Evolutionary conservation across 768 basidiomycete genomes (phyloP).

Genomic region (Tubosaeta brunneosetosa): DNA sequence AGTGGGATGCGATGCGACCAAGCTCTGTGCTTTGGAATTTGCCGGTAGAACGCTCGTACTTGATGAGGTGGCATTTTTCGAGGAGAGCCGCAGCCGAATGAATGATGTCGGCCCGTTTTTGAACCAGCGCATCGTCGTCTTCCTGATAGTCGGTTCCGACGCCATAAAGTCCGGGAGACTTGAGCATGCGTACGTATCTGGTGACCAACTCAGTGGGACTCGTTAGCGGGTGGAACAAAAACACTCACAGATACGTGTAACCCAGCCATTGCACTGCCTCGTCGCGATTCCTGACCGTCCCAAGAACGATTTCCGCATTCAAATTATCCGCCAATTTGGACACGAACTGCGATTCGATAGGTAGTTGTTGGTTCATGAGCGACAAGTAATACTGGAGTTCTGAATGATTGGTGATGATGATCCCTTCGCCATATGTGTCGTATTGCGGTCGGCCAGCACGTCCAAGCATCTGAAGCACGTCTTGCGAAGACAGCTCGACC

Average conservation of each 20-base stretch:
- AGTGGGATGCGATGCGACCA: conserved; percentile 91
- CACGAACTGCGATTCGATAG: conserved; percentile 95
- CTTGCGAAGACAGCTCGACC: conserved; percentile 93
- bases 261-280: conserved; percentile 98
- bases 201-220: conserved; percentile 4
- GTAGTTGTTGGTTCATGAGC: conserved; percentile 93
- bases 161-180: conserved; percentile 80
- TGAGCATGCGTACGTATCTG: conserved; percentile 94
- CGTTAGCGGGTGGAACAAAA: background rate
- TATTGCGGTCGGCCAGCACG: conserved; percentile 96
- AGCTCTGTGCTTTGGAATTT: conserved; percentile 91
- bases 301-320: conserved; percentile 95
- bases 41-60: conserved; percentile 86
- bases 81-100: conserved; percentile 91
- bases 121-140: conserved; percentile 74
- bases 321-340: conserved; percentile 89
- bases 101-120: conserved; percentile 91
- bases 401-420: conserved; percentile 96
- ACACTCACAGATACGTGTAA: conserved; percentile 78
- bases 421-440: conserved; percentile 95
- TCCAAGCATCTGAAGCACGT: conserved; percentile 98
- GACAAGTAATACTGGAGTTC: conserved; percentile 97
- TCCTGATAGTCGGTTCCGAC: conserved; percentile 89
- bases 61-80: conserved; percentile 91
- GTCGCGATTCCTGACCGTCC: conserved; percentile 90